These are phyloP conservation scores for Drechslerella dactyloides DNA, from an alignment of 2,329 filamentous ascomycete genomes.

Conservation along the genomic window DNA sequence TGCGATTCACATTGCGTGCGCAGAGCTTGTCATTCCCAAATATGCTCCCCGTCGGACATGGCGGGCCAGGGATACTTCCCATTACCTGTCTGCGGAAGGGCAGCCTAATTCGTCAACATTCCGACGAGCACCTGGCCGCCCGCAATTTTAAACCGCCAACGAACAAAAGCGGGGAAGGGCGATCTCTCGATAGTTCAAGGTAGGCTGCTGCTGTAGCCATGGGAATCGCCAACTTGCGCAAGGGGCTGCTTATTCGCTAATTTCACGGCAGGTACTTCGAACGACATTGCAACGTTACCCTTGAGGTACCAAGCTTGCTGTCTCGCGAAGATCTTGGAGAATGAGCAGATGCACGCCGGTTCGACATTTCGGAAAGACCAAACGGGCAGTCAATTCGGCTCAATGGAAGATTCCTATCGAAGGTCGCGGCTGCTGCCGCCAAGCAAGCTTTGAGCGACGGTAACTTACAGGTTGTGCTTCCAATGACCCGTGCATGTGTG, in stretches of 20 bases:
- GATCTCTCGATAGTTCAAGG: constrained; percentile 19
- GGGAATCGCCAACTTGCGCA: not conserved
- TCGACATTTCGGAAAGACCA: constrained; percentile 28
- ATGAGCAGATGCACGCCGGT: constrained; percentile 4
- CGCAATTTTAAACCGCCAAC: constrained; percentile 29
- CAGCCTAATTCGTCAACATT: constrained; percentile 48
- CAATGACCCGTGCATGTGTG: not conserved
- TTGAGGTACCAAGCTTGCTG: not conserved
- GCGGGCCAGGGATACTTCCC: constrained; percentile 22
- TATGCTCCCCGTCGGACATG: constrained; percentile 6
- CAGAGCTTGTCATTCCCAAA: constrained; percentile 13
- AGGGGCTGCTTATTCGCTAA: not conserved
- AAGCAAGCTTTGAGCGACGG: constrained; percentile 21
- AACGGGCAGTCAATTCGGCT: constrained; percentile 26
- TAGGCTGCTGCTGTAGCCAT: constrained; percentile 14
- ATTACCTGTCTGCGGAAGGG: constrained; percentile 23
- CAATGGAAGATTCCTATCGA: constrained; percentile 8
- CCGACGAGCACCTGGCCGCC: constrained; percentile 40
- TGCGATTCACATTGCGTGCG: constrained; percentile 35
- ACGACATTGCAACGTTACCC: constrained; percentile 39
- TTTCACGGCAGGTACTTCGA: constrained; percentile 5
- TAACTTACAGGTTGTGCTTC: constrained; percentile 13
- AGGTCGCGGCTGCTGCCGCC: not conserved
- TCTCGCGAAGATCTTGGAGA: not conserved
- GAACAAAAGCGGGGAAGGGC: constrained; percentile 44